These are phyloP conservation scores for Aegilops tauschii DNA, from an alignment of 176 grass and related monocot species.

Conservation along the genomic window DNA sequence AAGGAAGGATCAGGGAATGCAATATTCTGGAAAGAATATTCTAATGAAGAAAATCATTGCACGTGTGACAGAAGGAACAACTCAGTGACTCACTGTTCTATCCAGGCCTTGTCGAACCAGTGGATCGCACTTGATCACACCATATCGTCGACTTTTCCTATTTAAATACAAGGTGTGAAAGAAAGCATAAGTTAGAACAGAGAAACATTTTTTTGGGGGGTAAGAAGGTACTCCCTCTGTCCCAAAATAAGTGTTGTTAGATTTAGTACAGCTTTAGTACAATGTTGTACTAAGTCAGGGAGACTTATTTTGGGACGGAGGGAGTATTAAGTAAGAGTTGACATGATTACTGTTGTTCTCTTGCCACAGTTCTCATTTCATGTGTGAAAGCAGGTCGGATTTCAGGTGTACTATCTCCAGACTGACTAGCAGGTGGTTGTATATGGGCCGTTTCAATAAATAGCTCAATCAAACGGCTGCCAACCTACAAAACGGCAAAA, in stretches of 20 bases:
- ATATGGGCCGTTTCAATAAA: constrained; percentile 90
- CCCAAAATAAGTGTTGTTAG: too few species aligned
- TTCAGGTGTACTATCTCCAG: constrained; percentile 78
- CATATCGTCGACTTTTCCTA: constrained; percentile 78
- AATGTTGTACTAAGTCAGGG: too few species aligned
- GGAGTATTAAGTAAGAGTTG: constrained; percentile 22
- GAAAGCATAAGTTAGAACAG: constrained; percentile 24
- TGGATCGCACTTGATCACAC: constrained; percentile 95
- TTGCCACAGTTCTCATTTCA: constrained; percentile 43
- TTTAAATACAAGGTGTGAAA: constrained; percentile 36
- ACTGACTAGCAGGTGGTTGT: constrained; percentile 81
- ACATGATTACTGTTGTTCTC: constrained; percentile 61
- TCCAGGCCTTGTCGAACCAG: constrained; percentile 83
- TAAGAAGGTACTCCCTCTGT: not conserved
- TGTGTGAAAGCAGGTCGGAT: constrained; percentile 94
- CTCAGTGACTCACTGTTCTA: constrained; percentile 85
- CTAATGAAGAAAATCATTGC: constrained; percentile 24
- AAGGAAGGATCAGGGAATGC: constrained; percentile 27
- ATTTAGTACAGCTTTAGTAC: too few species aligned
- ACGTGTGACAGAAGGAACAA: constrained; percentile 26
- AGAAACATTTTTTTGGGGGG: not conserved
- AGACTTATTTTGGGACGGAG: too few species aligned
- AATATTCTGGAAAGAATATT: constrained; percentile 26
- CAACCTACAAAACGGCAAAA: constrained; percentile 60
- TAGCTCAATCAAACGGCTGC: constrained; percentile 91